Base-by-base conservation (phyloP, 2,329 filamentous ascomycete genomes). In the Fonsecaea multimorphosa region DNA sequence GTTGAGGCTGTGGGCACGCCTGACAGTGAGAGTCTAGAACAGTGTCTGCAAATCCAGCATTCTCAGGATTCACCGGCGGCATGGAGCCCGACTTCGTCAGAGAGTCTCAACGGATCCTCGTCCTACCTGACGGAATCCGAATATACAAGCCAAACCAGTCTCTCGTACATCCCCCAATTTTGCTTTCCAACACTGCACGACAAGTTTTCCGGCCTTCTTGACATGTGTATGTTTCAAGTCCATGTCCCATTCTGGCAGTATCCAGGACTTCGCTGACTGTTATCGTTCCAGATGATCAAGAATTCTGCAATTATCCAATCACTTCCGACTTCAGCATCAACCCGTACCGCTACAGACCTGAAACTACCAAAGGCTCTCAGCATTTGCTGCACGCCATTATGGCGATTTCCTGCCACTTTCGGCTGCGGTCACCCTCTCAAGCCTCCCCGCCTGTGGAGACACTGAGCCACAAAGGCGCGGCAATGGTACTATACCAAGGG, bases 381-480 rank as follows among this genome's bases (percentile, higher is more conserved):
- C 61, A 64, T 44, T 38, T 67, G n/a, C 57, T 67, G 9, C 65
- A 67, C 44, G 61, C 65, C 29, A 61, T 67, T 44, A 38, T 67
- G 7, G 65, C 65, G 3, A 44, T 67, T 1, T 52, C 64, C 14
- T 67, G 59, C 44, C 61, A 67, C 51, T 63, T 63, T 55, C 8
- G 36, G 22, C 59, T 58, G 19, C 57, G 61, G 4, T 54, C 64
- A 1, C 36, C 60, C 2, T 46, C 24, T 3, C 60, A 67, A 31
- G 29, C 32, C 4, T 22, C 16, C 6, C 64, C 64, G 6, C 64
- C 61, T 3, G 19, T 52, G n/a, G 56, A 64, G 9, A 53, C 52
- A 4, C 19, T 64, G 12, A 46, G 54, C 7, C 61, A 67, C 36
- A 61, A 64, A 38, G 60, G 60, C 27, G 52, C 52, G 29, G 56